Base-by-base conservation (phyloP, 169 alveolate genomes). In the Plasmodium berghei region DNA sequence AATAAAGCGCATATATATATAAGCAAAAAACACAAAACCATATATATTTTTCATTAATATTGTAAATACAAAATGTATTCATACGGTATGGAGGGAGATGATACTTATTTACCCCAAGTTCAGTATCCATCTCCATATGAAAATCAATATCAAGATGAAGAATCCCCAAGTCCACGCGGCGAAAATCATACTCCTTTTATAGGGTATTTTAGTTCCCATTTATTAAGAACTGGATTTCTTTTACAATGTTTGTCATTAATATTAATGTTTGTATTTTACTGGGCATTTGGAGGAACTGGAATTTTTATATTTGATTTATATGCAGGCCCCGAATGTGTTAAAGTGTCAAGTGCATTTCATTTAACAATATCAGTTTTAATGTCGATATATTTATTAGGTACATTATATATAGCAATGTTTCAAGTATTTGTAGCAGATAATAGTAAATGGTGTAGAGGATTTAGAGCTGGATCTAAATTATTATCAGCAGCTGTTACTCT, bases 201-300 rank as follows among this genome's bases (percentile, higher is more conserved):
- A 34, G 94, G 95, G 45, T 93, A 89, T 74, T 94, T 95, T 74
- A 93, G 94, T 64, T 92, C 97, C 9, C 89, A 92, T 42, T 92
- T 94, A 58, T 75, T 95, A 72, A 72, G 97, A 48, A 64, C 94
- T 14, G 97, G 97, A 20, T 69, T 95, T 69, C 72, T 92, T 26
- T 61, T 93, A 14, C 97, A 95, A 90, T 88, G 94, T 61, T 89
- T 85, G 10, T 80, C 96, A n/a, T 93, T 95, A 70, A 18, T 94
- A 49, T 80, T 95, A 52, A 95, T 94, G 97, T 87, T 95, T 80
- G 72, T 95, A 69, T 93, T 95, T 92, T 94, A 93, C 86, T 75
- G 96, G 95, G 96, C 95, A 48, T 94, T 93, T 58, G 97, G 97
- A 14, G 97, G 97, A 8, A 92, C 92, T 18, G 97, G 97, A 10